Evolutionary conservation across 1,284 basidiomycete species (phyloP).

Genomic region (Fistulina hepatica): DNA sequence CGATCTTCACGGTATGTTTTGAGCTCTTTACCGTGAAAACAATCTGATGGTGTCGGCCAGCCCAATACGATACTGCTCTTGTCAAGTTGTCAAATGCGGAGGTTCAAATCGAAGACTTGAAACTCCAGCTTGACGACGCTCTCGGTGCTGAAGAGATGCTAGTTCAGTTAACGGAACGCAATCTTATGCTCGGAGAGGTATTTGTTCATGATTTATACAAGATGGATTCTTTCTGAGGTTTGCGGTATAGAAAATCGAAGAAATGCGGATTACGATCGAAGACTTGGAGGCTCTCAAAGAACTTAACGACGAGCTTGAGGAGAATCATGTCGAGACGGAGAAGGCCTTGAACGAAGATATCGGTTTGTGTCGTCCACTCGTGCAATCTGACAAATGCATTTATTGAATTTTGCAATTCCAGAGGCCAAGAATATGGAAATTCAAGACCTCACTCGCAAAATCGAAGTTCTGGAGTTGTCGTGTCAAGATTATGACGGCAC

Average conservation of each 20-base stretch:
- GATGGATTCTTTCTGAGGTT: conserved; percentile 5
- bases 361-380: conserved; percentile 33
- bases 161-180: conserved; percentile 91
- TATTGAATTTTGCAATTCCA: conserved; percentile 21
- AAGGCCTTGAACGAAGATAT: conserved; percentile 87
- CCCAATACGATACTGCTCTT: conserved; percentile 68
- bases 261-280: conserved; percentile 91
- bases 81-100: conserved; percentile 81
- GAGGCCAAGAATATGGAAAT: conserved; percentile 65
- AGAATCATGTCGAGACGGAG: conserved; percentile 92
- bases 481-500: conserved; percentile 82
- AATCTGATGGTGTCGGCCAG: conserved; percentile 29
- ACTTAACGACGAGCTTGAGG: conserved; percentile 94
- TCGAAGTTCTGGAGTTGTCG: conserved; percentile 61
- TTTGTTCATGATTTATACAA: conserved; percentile 7
- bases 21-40: not conserved
- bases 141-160: conserved; percentile 94
- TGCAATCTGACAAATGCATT: not conserved
- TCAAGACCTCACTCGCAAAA: conserved; percentile 55
- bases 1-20: conserved; percentile 51
- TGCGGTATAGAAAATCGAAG: conserved; percentile 78
- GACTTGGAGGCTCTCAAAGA: conserved; percentile 95
- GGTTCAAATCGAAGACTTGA: conserved; percentile 87
- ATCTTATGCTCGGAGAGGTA: conserved; percentile 83
- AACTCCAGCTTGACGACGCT: conserved; percentile 90